Conservation (phyloP, 2,329 filamentous ascomycete species). For the Alternaria viburni region DNA sequence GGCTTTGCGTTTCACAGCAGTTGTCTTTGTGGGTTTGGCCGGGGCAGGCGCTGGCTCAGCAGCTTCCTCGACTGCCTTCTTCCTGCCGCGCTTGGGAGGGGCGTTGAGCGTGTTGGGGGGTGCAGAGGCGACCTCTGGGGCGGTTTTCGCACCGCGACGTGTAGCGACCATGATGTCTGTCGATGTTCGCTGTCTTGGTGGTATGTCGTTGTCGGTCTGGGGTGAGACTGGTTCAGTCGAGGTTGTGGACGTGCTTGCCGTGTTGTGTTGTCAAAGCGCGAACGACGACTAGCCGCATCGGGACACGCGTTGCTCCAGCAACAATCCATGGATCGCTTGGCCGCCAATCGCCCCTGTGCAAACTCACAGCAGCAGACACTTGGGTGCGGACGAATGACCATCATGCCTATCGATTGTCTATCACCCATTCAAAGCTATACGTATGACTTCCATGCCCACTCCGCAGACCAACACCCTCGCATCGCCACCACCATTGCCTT, state of each 20-base stretch:
- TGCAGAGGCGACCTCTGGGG: slow-evolving; percentile 30
- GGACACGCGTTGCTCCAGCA: slow-evolving; percentile 18
- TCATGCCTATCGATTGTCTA: not conserved
- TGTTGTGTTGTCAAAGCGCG: slow-evolving; percentile 35
- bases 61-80: slow-evolving; percentile 32
- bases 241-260: slow-evolving; percentile 19
- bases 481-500: not conserved
- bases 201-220: slow-evolving; percentile 7
- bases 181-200: slow-evolving; percentile 21
- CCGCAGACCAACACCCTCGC: slow-evolving; percentile 40
- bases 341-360: not conserved
- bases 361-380: not conserved
- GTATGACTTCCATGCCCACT: slow-evolving; percentile 44
- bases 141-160: slow-evolving; percentile 36
- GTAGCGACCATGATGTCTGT: slow-evolving; percentile 40
- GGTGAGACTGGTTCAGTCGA: slow-evolving; percentile 18
- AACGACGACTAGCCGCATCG: slow-evolving; percentile 14
- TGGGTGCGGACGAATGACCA: not conserved
- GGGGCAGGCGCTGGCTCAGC: slow-evolving; percentile 23
- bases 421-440: slow-evolving; percentile 15
- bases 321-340: slow-evolving; percentile 7
- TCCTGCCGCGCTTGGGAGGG: slow-evolving; percentile 42
- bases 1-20: slow-evolving; percentile 27
- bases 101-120: slow-evolving; percentile 36
- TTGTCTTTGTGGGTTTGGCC: slow-evolving; percentile 27